Evolutionary conservation across 495 filamentous ascomycete genomes (phyloP).

Genomic region (Penicillium cosmopolitanum): DNA sequence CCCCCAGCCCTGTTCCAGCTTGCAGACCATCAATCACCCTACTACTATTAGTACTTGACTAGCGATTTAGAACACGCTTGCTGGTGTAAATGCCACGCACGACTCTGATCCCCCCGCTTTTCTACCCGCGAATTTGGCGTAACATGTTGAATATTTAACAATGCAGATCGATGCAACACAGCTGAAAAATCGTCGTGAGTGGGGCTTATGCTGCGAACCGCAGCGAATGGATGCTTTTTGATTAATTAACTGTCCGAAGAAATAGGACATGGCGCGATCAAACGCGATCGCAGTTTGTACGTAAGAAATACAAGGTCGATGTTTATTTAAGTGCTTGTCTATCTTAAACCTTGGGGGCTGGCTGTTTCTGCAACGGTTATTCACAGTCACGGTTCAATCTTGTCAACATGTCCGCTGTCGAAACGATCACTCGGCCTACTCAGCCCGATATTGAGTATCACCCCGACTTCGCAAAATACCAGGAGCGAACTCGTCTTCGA

Average conservation of each 20-base stretch:
- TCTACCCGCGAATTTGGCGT: not conserved
- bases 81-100: not conserved
- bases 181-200: conserved; percentile 12
- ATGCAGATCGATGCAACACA: conserved; percentile 5
- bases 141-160: not conserved
- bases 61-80: not conserved
- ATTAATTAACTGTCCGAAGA: conserved; percentile 9
- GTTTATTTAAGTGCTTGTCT: not conserved
- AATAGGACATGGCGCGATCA: conserved; percentile 19
- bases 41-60: not conserved
- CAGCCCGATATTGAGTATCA: conserved; percentile 60
- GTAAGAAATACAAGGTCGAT: conserved; percentile 1
- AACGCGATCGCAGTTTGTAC: not conserved
- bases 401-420: conserved; percentile 31
- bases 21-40: not conserved
- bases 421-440: conserved; percentile 30
- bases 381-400: not conserved
- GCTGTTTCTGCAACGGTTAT: not conserved
- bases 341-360: not conserved
- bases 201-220: conserved; percentile 24
- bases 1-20: not conserved
- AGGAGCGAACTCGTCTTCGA: conserved; percentile 50
- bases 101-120: not conserved
- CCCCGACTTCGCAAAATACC: conserved; percentile 59
- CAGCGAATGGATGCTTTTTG: conserved; percentile 7